phyloP scores from a whole-genome alignment of 257 asterid genomes.

The Solanum pinnatisectum region DNA sequence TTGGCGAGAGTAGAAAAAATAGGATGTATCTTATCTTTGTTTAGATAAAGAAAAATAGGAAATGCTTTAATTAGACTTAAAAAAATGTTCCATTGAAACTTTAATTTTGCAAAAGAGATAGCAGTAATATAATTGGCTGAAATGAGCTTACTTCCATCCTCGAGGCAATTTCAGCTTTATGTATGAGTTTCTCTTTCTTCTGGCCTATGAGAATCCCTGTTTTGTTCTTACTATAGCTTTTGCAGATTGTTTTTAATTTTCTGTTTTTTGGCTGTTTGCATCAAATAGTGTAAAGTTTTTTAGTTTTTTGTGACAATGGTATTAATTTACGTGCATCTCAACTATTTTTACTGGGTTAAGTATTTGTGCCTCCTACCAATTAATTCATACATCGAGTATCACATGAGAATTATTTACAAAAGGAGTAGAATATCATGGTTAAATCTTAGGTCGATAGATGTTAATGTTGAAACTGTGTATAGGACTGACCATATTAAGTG shows the following conservation, averaged over 20 bases:
- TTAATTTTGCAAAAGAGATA: not conserved
- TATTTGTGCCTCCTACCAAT: not conserved
- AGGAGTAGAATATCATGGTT: not conserved
- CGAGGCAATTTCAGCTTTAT: not conserved
- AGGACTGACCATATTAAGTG: not conserved
- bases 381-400: not conserved
- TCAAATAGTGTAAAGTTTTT: not conserved
- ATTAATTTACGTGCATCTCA: rapidly evolving
- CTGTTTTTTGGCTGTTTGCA: not conserved
- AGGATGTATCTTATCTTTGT: not conserved
- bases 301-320: not conserved
- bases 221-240: not conserved
- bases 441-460: not conserved
- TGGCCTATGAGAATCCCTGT: too few relatives aligned
- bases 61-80: not conserved
- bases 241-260: too few relatives aligned
- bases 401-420: not conserved
- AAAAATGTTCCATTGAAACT: not conserved
- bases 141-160: too few relatives aligned
- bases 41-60: not conserved
- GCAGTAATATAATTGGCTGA: not conserved
- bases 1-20: not conserved
- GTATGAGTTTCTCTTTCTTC: not conserved
- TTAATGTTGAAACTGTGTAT: not conserved
- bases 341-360: not conserved